Conservation (phyloP, 2,329 filamentous ascomycete genomes). For the Phaeosphaeriaceae sp. region DNA sequence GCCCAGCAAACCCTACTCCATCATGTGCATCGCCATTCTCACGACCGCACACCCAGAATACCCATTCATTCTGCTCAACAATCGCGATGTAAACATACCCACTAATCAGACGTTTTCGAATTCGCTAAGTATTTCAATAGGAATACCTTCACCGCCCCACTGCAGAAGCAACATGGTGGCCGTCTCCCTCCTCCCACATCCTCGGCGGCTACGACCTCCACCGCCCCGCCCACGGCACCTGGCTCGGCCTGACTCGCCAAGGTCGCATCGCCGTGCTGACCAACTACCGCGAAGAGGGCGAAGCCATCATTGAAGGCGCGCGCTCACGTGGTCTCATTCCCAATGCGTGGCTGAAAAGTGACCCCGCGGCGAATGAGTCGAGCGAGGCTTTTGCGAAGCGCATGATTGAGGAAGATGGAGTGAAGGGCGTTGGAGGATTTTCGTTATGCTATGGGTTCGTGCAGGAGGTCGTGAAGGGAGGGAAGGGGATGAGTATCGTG, state of each 20-base stretch:
- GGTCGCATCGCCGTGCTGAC: conserved; percentile 69
- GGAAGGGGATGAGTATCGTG: conserved; percentile 60
- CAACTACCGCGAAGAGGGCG: conserved; percentile 65
- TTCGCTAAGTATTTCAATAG: conserved; percentile 40
- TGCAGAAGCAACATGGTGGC: conserved; percentile 66
- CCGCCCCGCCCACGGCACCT: conserved; percentile 66
- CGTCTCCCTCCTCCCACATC: conserved; percentile 60
- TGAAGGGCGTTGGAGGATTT: conserved; percentile 68
- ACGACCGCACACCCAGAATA: conserved; percentile 58
- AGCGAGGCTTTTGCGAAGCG: conserved; percentile 61
- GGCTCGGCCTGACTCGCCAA: conserved; percentile 68
- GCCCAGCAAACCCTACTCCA: not conserved
- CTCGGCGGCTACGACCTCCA: conserved; percentile 69
- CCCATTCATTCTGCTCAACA: conserved; percentile 59
- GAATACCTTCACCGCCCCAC: conserved; percentile 70
- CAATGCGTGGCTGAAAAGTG: conserved; percentile 63
- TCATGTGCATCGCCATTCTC: conserved; percentile 59
- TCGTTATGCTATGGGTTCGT: conserved; percentile 66
- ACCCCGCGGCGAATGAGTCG: conserved; percentile 41
- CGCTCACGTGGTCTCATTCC: conserved; percentile 67
- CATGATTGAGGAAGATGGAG: conserved; percentile 62
- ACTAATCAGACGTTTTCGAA: too few relatives aligned
- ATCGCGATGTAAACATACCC: conserved; percentile 52
- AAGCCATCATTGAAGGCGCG: conserved; percentile 51
- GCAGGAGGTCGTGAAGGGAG: conserved; percentile 48